These are phyloP conservation scores for Ophiostoma ips DNA, from an alignment of 2,329 filamentous ascomycete species.

Conservation along the genomic window DNA sequence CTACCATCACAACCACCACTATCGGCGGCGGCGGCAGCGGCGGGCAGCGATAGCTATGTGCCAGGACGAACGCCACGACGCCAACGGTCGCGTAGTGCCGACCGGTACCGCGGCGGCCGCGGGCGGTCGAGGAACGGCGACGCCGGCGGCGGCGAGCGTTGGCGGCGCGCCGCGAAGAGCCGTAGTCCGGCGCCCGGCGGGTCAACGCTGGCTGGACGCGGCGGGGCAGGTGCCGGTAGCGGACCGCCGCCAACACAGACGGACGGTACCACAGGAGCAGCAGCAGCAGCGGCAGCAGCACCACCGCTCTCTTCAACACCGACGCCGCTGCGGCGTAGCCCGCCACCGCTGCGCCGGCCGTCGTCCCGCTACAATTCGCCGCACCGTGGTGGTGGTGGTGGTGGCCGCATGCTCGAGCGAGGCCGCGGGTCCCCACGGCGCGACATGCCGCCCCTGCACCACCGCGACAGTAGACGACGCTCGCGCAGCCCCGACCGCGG, in stretches of 20 bases:
- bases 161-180: conserved; percentile 23
- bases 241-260: neutral
- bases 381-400: conserved; percentile 15
- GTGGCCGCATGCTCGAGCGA: conserved; percentile 17
- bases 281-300: neutral
- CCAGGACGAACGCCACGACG: conserved; percentile 26
- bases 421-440: conserved; percentile 25
- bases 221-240: neutral
- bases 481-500: conserved; percentile 40
- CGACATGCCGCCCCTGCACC: conserved; percentile 15
- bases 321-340: neutral
- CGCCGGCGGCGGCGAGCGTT: conserved; percentile 16
- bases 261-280: neutral
- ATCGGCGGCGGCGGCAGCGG: conserved; percentile 18
- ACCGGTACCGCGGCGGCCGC: conserved; percentile 25
- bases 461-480: conserved; percentile 28
- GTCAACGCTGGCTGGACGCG: conserved; percentile 5
- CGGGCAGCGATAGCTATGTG: conserved; percentile 27
- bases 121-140: conserved; percentile 17
- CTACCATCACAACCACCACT: conserved; percentile 6
- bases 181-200: conserved; percentile 21
- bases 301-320: neutral
- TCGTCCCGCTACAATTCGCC: conserved; percentile 24
- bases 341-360: conserved; percentile 18
- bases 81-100: conserved; percentile 28